Conservation (phyloP, 2,329 filamentous ascomycete species). For the Trichophyton benhamiae region DNA sequence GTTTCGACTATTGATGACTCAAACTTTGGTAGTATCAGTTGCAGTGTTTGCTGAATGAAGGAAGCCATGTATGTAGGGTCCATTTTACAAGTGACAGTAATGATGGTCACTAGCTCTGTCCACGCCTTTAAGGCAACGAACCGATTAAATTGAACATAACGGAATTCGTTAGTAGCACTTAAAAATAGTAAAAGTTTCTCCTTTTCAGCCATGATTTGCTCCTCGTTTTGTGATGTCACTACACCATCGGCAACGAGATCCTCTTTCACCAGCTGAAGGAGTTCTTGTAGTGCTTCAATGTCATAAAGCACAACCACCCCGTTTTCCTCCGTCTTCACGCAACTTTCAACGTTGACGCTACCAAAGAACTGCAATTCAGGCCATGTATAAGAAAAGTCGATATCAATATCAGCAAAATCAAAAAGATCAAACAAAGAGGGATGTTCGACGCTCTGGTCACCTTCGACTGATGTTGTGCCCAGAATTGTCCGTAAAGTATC, state of each 20-base stretch:
- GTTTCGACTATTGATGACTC: constrained; percentile 62
- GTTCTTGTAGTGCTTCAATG: constrained; percentile 56
- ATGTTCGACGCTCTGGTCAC: constrained; percentile 53
- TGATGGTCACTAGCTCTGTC: constrained; percentile 71
- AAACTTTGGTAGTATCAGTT: constrained; percentile 76
- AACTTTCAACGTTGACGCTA: constrained; percentile 56
- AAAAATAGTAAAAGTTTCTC: constrained; percentile 28
- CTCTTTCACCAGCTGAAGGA: constrained; percentile 47
- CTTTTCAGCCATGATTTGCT: constrained; percentile 29
- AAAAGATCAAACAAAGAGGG: constrained; percentile 82
- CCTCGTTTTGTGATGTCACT: constrained; percentile 34
- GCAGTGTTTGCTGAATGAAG: constrained; percentile 74
- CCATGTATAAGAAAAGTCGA: constrained; percentile 35
- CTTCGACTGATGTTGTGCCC: constrained; percentile 54
- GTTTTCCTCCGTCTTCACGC: constrained; percentile 49
- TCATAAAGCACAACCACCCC: constrained; percentile 46
- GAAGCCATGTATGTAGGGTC: constrained; percentile 57
- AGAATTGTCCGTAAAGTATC: constrained; percentile 57
- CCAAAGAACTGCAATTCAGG: constrained; percentile 49
- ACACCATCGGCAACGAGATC: constrained; percentile 30
- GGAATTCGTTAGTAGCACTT: constrained; percentile 30
- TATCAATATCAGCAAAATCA: constrained; percentile 66
- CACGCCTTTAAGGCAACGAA: constrained; percentile 65
- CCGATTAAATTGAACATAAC: constrained; percentile 34
- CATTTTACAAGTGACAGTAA: constrained; percentile 71